Conservation (phyloP, 495 filamentous ascomycete genomes). For the Evernia prunastri region DNA sequence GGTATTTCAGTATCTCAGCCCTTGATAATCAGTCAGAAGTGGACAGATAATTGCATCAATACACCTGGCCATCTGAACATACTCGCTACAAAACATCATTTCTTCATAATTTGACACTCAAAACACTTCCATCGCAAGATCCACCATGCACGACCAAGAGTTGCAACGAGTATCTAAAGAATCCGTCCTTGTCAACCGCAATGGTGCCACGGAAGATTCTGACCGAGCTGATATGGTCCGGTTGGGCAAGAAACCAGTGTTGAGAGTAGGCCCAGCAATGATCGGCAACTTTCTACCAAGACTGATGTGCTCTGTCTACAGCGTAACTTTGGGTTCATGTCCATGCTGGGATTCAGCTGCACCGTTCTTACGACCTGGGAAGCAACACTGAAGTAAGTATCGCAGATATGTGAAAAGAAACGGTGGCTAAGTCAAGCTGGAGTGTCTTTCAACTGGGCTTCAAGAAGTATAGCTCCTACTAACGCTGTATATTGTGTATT, state of each 20-base stretch:
- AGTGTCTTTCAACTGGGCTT: neutral
- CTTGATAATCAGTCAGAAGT: neutral
- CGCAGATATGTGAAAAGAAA: neutral
- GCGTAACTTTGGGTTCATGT: slow-evolving; percentile 17
- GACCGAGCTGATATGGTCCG: slow-evolving; percentile 31
- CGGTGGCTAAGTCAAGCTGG: neutral
- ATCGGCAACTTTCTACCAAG: slow-evolving; percentile 13
- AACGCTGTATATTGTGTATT: neutral
- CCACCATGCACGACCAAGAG: neutral
- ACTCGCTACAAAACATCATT: neutral
- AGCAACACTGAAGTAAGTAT: slow-evolving; percentile 1
- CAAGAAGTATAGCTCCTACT: neutral
- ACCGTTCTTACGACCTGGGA: slow-evolving; percentile 16
- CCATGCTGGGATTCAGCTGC: slow-evolving; percentile 16
- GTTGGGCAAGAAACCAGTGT: slow-evolving; percentile 44
- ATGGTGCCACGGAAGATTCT: neutral
- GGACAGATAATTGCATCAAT: neutral
- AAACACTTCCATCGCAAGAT: neutral
- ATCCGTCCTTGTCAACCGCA: neutral
- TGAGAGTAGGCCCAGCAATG: slow-evolving; percentile 31
- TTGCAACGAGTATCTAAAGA: neutral
- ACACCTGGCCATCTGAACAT: neutral
- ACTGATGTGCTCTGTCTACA: neutral
- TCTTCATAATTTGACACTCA: neutral
- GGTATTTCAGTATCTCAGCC: neutral